phyloP scores from a whole-genome alignment of 257 asterid genomes.

The Solanum bulbocastanum region DNA sequence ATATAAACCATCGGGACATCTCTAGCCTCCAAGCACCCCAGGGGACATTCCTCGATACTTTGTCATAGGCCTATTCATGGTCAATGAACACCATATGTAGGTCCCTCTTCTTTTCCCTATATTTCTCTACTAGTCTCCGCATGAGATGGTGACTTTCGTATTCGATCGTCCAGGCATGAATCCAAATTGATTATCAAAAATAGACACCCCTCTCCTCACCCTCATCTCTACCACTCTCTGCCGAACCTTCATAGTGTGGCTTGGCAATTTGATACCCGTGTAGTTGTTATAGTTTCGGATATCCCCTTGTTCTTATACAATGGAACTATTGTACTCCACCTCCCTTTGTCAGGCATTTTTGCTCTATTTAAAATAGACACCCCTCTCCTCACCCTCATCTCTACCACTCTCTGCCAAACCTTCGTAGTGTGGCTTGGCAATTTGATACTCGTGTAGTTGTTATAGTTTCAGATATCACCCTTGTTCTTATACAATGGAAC shows the following conservation, averaged over 20 bases:
- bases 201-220: not conserved
- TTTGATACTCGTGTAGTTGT: not conserved
- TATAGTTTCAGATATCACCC: not conserved
- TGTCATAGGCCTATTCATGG: not conserved
- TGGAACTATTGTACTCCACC: not conserved
- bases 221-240: not conserved
- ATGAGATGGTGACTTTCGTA: not conserved
- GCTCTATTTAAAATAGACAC: not conserved
- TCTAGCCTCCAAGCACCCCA: not conserved
- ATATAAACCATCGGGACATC: not conserved
- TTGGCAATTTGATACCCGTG: not conserved
- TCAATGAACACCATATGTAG: not conserved
- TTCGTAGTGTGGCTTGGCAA: not conserved
- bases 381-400: not conserved
- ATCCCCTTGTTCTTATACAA: not conserved
- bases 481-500: not conserved
- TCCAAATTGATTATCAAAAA: no score
- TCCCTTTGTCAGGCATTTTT: not conserved
- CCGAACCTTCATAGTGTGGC: not conserved
- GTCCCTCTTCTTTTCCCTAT: not conserved
- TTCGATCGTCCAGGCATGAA: not conserved
- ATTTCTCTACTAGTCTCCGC: not conserved
- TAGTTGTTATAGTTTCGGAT: not conserved
- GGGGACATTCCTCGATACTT: not conserved
- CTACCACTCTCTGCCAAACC: not conserved